Base-by-base conservation (phyloP, 2,329 filamentous ascomycete species). In the Balansia obtecta region DNA sequence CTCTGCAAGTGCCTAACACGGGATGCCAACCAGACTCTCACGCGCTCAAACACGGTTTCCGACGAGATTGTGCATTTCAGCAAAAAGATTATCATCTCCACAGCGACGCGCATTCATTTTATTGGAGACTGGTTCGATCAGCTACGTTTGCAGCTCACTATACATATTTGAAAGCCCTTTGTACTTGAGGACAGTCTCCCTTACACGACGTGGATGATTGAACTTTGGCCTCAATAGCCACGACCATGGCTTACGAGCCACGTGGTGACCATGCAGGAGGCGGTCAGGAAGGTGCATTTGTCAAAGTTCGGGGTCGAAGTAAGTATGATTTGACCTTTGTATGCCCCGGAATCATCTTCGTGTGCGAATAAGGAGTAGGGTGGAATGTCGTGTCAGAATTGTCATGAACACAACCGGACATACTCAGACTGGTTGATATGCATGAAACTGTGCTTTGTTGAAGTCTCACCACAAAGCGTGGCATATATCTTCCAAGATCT, bases 181-280 rank as follows among this genome's bases (percentile, higher is more conserved):
- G 22, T 39, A 45, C 41, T 15, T 46, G 13, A 27, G 34, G 11
- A 27, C 41, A 16, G 15, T 18, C 46, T 40, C 20, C 30, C 47
- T 33, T 22, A 34, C 30, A 43, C 20, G 48, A 47, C 52, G 38
- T 49, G 27, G 42, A 53, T 53, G 52, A 41, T 37, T 41, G 42
- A 49, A 43, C 9, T 27, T 49, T n/a, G 42, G 46, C 16, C 30
- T 46, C 22, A 30, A 16, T 46, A 43, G 40, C 45, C 46, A 20
- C 30, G 56, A 57, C 56, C 50, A 78, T 78, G 75, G 71, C 75
- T 59, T 77, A 76, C 62, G 74, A 77, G 68, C 70, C 72, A 63
- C 71, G 74, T 56, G 71, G 73, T 60, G 74, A 76, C 57, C 67
- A 71, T 57, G 69, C 68, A 52, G 70, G 65, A 43, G 63, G 65